These are phyloP conservation scores for Paramecium tetraurelia DNA, from an alignment of 73 alveolate genomes.

Conservation along the genomic window DNA sequence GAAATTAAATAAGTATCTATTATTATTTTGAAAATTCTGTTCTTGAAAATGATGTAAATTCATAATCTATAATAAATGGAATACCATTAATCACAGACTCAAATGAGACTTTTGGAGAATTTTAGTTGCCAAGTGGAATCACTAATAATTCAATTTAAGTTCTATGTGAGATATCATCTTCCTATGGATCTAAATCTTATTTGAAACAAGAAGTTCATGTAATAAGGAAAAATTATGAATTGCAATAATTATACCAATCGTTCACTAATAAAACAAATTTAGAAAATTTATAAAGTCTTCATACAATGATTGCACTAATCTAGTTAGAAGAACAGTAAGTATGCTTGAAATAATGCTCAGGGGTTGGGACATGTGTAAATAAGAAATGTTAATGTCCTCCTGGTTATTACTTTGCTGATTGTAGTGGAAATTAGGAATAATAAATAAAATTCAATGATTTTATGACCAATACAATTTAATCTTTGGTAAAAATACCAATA, in stretches of 20 bases:
- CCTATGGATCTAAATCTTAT: background rate
- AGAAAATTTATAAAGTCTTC: background rate
- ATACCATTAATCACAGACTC: background rate
- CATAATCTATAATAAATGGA: background rate
- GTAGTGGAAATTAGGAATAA: background rate
- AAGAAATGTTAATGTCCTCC: background rate
- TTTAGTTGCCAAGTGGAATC: background rate
- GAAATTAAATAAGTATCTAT: background rate
- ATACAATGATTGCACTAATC: background rate
- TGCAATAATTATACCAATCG: background rate
- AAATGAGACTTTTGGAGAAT: background rate
- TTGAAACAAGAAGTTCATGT: background rate
- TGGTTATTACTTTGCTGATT: background rate
- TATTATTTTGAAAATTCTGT: background rate
- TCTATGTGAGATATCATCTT: background rate
- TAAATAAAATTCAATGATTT: background rate
- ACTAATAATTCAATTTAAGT: background rate
- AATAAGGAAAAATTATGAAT: background rate
- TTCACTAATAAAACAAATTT: background rate
- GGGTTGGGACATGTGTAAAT: background rate
- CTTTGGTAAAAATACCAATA: background rate
- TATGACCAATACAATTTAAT: background rate
- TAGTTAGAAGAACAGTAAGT: background rate
- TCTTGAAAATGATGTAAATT: background rate
- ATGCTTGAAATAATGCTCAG: constrained; percentile 6